These are phyloP conservation scores for Plectosphaerella plurivora DNA, from an alignment of 2,329 filamentous ascomycete species.

Conservation along the genomic window DNA sequence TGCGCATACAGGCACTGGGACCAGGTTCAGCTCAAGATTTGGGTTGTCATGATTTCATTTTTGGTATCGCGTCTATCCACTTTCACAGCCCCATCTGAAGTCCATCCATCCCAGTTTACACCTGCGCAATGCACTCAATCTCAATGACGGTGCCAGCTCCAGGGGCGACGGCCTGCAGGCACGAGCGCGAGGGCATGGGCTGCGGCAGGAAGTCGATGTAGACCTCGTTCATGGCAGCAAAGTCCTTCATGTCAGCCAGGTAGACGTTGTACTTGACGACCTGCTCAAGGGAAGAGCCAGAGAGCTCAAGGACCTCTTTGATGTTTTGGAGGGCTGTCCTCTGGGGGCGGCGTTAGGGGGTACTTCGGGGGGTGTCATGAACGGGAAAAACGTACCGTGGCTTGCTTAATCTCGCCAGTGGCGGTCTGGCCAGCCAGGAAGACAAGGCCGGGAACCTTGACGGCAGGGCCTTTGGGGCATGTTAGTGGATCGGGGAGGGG, in stretches of 20 bases:
- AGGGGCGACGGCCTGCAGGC: slow-evolving; percentile 32
- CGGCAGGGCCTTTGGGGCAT: slow-evolving; percentile 29
- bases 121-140: slow-evolving; percentile 39
- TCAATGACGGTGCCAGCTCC: slow-evolving; percentile 35
- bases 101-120: slow-evolving; percentile 9
- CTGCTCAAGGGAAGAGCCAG: slow-evolving; percentile 54
- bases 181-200: slow-evolving; percentile 36
- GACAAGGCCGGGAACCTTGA: slow-evolving; percentile 39
- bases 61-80: no score
- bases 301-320: slow-evolving; percentile 52
- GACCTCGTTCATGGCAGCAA: slow-evolving; percentile 49
- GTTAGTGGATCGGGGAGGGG: not conserved
- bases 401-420: slow-evolving; percentile 42
- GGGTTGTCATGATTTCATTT: no score
- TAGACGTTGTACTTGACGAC: slow-evolving; percentile 66
- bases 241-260: slow-evolving; percentile 61
- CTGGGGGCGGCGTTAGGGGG: not conserved
- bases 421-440: slow-evolving; percentile 43
- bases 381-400: slow-evolving; percentile 26
- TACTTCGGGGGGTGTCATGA: not conserved
- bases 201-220: slow-evolving; percentile 33
- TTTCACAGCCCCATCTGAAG: no score
- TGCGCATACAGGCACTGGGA: no score
- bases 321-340: slow-evolving; percentile 52
- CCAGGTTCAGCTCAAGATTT: no score